Evolutionary conservation across 2,329 filamentous ascomycete genomes (phyloP).

Genomic region (Tolypocladium cylindrosporum): DNA sequence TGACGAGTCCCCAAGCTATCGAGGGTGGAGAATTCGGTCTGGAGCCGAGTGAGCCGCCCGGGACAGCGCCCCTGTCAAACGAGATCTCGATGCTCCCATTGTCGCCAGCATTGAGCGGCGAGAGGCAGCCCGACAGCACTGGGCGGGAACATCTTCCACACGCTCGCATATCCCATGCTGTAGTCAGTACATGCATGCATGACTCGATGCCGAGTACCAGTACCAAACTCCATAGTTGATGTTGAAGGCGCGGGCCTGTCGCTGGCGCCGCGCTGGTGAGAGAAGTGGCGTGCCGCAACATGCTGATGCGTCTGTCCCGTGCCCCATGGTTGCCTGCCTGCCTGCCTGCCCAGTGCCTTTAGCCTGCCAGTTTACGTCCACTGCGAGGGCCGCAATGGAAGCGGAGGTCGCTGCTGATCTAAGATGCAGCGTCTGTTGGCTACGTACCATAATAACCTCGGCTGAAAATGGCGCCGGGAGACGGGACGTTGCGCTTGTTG

Average conservation of each 20-base stretch:
- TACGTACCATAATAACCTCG: neutral
- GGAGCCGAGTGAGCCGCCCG: slow-evolving; percentile 28
- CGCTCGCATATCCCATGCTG: neutral
- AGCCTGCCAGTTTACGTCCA: neutral
- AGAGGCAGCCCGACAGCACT: neutral
- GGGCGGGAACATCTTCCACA: neutral
- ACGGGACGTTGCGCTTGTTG: slow-evolving; percentile 1
- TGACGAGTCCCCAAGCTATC: slow-evolving; percentile 16
- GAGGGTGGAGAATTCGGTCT: slow-evolving; percentile 22
- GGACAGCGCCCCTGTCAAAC: slow-evolving; percentile 5
- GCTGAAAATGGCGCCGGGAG: slow-evolving; percentile 4
- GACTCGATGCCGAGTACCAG: neutral
- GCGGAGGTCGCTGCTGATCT: slow-evolving; percentile 1
- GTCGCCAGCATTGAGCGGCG: neutral
- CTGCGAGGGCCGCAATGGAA: neutral
- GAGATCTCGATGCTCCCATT: slow-evolving; percentile 14
- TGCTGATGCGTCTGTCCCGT: neutral
- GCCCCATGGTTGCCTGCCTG: neutral
- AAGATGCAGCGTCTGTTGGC: slow-evolving; percentile 1
- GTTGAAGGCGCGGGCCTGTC: neutral
- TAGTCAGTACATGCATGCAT: neutral
- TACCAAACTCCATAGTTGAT: neutral
- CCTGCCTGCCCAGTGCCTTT: neutral
- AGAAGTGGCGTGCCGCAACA: neutral
- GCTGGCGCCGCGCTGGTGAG: neutral